Conservation (phyloP, 2,329 filamentous ascomycete species). For the Penicillium italicum region DNA sequence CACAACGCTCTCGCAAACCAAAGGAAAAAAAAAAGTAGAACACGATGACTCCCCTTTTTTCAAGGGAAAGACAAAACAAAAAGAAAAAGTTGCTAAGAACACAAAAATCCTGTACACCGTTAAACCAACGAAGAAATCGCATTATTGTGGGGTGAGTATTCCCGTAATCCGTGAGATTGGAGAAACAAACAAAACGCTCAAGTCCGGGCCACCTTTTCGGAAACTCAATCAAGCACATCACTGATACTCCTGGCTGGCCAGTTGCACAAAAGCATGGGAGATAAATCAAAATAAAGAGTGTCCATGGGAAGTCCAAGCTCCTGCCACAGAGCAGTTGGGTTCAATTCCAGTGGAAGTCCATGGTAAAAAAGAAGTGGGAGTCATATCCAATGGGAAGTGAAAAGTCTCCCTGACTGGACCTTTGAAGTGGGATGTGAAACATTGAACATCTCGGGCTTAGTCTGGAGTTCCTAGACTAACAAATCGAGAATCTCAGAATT, state of each 20-base stretch:
- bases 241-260: constrained; percentile 23
- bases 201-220: constrained; percentile 30
- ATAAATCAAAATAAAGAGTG: constrained; percentile 13
- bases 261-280: constrained; percentile 17
- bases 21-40: constrained; percentile 26
- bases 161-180: constrained; percentile 19
- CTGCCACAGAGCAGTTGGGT: constrained; percentile 1
- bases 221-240: constrained; percentile 23
- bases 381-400: constrained; percentile 10
- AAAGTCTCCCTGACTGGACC: background rate
- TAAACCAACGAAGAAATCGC: constrained; percentile 12
- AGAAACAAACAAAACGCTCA: constrained; percentile 18
- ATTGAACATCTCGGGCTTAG: constrained; percentile 1
- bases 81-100: constrained; percentile 17
- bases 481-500: constrained; percentile 1
- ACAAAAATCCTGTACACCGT: constrained; percentile 18
- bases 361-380: constrained; percentile 4
- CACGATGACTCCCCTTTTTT: constrained; percentile 19
- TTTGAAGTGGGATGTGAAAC: constrained; percentile 2
- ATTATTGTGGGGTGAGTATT: constrained; percentile 17
- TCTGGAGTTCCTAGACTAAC: constrained; percentile 2
- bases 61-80: constrained; percentile 17
- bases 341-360: constrained; percentile 14
- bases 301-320: constrained; percentile 8
- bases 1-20: constrained; percentile 27